Percentiles rank a stretch among this genome's conserved stretches.
phyloP scores from a whole-genome alignment of 768 basidiomycete species.

The Leccinum olivaceopallidum region DNA sequence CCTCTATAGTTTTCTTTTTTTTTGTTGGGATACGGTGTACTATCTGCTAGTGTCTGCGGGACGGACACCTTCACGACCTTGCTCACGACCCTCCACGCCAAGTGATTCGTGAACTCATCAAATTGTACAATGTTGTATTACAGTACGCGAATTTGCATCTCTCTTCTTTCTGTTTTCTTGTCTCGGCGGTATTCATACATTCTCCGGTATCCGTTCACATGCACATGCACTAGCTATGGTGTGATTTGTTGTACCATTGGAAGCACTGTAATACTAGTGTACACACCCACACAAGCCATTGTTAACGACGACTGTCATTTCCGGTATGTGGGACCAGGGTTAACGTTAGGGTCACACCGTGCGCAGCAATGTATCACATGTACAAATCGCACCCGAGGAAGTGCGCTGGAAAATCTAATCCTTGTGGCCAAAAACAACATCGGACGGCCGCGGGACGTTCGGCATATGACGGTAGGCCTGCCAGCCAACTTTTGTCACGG shows the following conservation, averaged over 20 bases:
- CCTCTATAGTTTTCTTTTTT: slow-evolving; percentile 1
- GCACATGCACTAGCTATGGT: not conserved
- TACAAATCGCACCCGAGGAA: not conserved
- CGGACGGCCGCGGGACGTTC: not conserved
- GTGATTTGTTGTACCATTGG: not conserved
- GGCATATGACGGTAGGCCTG: not conserved
- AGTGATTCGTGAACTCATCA: not conserved
- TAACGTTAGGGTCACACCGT: not conserved
- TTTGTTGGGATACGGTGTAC: slow-evolving; percentile 8
- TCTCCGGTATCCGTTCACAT: not conserved
- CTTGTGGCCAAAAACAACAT: not conserved
- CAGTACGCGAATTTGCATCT: not conserved
- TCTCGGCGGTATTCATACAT: no score
- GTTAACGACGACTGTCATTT: not conserved
- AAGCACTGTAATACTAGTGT: not conserved
- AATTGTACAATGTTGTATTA: slow-evolving; percentile 10
- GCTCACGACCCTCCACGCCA: not conserved
- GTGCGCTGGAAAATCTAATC: not conserved
- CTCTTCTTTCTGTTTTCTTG: not conserved
- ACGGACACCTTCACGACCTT: not conserved
- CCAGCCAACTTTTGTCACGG: no score
- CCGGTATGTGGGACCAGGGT: not conserved
- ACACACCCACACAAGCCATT: not conserved
- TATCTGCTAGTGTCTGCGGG: slow-evolving; percentile 8
- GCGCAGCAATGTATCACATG: not conserved